phyloP scores from a whole-genome alignment of 2,329 filamentous ascomycete species.

The Trichoderma semiorbis region DNA sequence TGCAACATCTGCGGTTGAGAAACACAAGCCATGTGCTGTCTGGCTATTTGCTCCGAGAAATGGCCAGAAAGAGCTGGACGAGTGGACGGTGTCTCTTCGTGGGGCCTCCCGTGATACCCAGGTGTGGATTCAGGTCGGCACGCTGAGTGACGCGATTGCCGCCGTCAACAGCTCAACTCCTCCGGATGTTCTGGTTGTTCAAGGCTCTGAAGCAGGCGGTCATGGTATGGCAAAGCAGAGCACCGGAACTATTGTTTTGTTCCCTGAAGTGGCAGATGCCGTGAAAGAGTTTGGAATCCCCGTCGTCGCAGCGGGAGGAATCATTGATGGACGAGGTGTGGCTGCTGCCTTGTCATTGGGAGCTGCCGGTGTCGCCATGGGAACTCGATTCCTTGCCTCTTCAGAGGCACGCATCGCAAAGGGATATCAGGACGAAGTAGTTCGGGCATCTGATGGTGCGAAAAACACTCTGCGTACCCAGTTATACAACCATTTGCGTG shows the following conservation, averaged over 20 bases:
- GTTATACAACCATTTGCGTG: conserved; percentile 44
- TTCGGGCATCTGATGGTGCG: conserved; percentile 40
- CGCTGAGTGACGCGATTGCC: conserved; percentile 44
- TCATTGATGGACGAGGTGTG: conserved; percentile 49
- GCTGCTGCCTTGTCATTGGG: conserved; percentile 50
- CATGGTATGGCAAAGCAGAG: conserved; percentile 47
- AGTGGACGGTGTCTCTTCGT: conserved; percentile 45
- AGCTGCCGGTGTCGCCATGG: conserved; percentile 55
- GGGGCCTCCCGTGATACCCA: conserved; percentile 38
- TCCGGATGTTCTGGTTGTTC: conserved; percentile 51
- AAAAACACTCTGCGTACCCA: conserved; percentile 39
- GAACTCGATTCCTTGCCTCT: conserved; percentile 59
- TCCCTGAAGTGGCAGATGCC: conserved; percentile 49
- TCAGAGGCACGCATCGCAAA: conserved; percentile 38
- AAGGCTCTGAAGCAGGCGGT: conserved; percentile 53
- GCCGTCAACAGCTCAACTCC: conserved; percentile 32
- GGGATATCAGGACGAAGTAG: conserved; percentile 42
- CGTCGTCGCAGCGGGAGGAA: conserved; percentile 51
- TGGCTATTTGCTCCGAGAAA: conserved; percentile 47
- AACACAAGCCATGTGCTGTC: conserved; percentile 36
- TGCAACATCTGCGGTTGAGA: conserved; percentile 30
- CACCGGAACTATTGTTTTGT: conserved; percentile 42
- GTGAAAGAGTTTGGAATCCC: conserved; percentile 36
- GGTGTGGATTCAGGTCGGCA: conserved; percentile 53
- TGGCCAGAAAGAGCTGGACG: conserved; percentile 36